Evolutionary conservation across 2,329 filamentous ascomycete species (phyloP), one percentile per base, ranked within the genome.

Genomic region (Penicillium sumatraense): DNA sequence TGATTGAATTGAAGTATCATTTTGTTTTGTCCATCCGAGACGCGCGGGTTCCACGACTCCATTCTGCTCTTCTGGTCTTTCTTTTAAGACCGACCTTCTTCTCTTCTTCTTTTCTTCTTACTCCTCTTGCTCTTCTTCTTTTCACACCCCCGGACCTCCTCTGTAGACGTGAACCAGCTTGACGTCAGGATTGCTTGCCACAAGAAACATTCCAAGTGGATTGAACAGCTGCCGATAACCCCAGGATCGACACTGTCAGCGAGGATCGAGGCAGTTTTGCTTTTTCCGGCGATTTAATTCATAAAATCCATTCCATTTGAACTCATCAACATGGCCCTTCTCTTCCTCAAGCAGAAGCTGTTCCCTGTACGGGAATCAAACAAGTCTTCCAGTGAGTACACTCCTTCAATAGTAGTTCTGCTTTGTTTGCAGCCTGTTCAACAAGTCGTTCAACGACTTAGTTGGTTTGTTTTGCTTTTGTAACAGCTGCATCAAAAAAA

Each of bases 261-360:
- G 7, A 7, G 10, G 24, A 41, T 14, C 18, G 2, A 5, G 20
- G 10, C 20, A 11, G 36, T 21, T 21, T 21, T 2, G 13, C 36
- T 38, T 16, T 53, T 38, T 26, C 44, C 27, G 36, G 45, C 13
- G 53, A 46, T n/a, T n/a, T n/a, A n/a, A n/a, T n/a, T n/a, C n/a
- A 23, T 21, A 44, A 11, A 23, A 41, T 44, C 23, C n/a, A n/a
- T n/a, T n/a, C n/a, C n/a, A n/a, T n/a, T n/a, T n/a, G n/a, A n/a
- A 27, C 6, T 18, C 42, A 23, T n/a, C 45, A 63, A 31, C 23
- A 75, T 75, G 72, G 72, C 72, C n/a, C 60, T 75, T n/a, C 56
- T 73, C 18, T 75, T 74, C 46, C 38, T 75, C 56, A 75, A 73
- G 54, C 65, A 72, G 44, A 74, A 70, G 47, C 57, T 75, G 24